These are phyloP conservation scores for Didymella glomerata DNA, from an alignment of 2,329 filamentous ascomycete species.

Conservation along the genomic window DNA sequence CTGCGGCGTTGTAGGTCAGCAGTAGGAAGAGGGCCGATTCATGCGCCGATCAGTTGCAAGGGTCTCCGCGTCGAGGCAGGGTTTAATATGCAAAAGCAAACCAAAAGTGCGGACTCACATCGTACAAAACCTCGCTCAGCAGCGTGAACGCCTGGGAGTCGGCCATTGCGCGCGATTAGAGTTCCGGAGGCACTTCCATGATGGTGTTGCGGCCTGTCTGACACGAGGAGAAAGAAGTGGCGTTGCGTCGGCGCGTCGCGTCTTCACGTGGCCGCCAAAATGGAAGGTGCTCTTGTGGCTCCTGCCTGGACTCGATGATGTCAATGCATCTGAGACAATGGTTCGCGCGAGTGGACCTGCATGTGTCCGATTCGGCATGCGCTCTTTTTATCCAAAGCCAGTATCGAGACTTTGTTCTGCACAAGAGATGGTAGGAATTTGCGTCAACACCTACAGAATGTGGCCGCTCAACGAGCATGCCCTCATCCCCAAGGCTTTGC, in stretches of 20 bases:
- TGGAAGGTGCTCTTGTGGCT: not conserved
- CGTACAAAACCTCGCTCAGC: constrained; percentile 43
- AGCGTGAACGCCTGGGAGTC: constrained; percentile 41
- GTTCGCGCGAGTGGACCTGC: constrained; percentile 1
- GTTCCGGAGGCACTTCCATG: constrained; percentile 7
- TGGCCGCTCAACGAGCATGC: too few species aligned
- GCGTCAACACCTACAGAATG: too few species aligned
- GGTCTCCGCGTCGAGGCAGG: constrained; percentile 28
- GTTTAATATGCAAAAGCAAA: constrained; percentile 27
- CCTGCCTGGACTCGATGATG: constrained; percentile 7
- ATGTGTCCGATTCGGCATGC: not conserved
- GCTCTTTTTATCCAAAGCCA: not conserved
- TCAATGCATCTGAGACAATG: constrained; percentile 1
- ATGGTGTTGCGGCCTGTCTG: constrained; percentile 3
- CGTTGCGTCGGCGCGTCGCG: constrained; percentile 15
- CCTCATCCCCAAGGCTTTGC: too few species aligned
- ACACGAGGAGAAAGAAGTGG: not conserved
- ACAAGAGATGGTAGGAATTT: not conserved
- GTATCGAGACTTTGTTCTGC: not conserved
- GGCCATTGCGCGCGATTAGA: constrained; percentile 33
- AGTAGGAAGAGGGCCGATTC: constrained; percentile 28
- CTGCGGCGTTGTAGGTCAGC: constrained; percentile 39
- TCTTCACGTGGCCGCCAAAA: constrained; percentile 6
- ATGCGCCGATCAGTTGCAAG: constrained; percentile 31
- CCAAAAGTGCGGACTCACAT: constrained; percentile 44